These are phyloP conservation scores for Plenodomus biglobosus DNA, from an alignment of 2,329 filamentous ascomycete species.

Conservation along the genomic window DNA sequence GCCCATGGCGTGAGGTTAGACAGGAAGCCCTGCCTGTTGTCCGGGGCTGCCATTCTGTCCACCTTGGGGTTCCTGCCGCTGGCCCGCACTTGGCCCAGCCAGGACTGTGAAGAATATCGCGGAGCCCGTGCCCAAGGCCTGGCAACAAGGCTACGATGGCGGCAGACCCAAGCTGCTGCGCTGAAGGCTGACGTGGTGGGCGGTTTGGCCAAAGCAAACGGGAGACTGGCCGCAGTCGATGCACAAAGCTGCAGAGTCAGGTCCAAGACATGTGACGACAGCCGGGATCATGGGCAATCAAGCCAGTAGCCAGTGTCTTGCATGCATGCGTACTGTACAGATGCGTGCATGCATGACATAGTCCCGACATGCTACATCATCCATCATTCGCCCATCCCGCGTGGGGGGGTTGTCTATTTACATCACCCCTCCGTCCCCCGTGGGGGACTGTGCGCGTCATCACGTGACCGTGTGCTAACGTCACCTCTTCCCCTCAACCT, in stretches of 20 bases:
- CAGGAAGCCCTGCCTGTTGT: constrained; percentile 49
- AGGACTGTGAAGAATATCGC: constrained; percentile 17
- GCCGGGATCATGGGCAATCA: not conserved
- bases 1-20: constrained; percentile 53
- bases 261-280: not conserved
- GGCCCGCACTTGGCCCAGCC: constrained; percentile 17
- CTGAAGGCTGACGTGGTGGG: constrained; percentile 1
- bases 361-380: constrained; percentile 12
- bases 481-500: too few relatives aligned
- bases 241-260: not conserved
- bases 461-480: too few relatives aligned
- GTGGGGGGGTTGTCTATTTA: too few relatives aligned
- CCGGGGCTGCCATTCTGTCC: constrained; percentile 48
- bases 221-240: too few relatives aligned
- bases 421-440: too few relatives aligned
- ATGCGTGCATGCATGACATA: not conserved
- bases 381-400: constrained; percentile 3
- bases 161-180: not conserved
- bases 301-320: not conserved
- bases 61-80: constrained; percentile 17
- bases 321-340: not conserved
- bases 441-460: too few relatives aligned
- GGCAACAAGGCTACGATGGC: constrained; percentile 6
- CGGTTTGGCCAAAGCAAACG: not conserved
- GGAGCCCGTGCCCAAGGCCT: not conserved